Percentiles rank a stretch among this genome's conserved stretches.
Conservation (phyloP, 176 grass and related monocot species). For the Carex cristatella region DNA sequence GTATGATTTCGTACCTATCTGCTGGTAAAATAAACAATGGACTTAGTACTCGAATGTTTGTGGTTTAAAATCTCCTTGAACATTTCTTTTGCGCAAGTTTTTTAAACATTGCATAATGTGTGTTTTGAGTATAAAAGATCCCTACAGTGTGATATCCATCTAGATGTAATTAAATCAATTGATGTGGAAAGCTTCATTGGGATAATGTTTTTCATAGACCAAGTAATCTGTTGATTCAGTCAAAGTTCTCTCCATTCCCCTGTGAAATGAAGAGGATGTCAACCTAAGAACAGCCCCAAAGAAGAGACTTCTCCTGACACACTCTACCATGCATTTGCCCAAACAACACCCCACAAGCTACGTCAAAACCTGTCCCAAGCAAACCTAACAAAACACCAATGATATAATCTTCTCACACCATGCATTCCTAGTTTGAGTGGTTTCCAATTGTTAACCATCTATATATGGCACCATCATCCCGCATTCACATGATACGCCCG, state of each 20-base stretch:
- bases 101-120: neutral
- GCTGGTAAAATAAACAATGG: neutral
- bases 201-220: neutral
- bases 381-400: neutral
- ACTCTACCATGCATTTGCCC: neutral
- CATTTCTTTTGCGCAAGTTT: neutral
- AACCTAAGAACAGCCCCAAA: neutral
- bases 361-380: neutral
- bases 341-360: conserved; percentile 10
- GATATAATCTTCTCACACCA: neutral
- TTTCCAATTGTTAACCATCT: neutral
- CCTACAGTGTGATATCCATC: neutral
- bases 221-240: neutral
- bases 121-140: neutral
- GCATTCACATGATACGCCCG: neutral
- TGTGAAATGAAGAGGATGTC: neutral
- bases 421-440: neutral
- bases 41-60: neutral
- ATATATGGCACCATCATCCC: neutral
- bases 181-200: neutral
- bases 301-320: neutral
- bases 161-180: neutral
- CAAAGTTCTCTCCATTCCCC: neutral
- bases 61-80: neutral
- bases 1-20: neutral